These are phyloP conservation scores for Fraxinus baroniana DNA, from an alignment of 305 asterid species.

Conservation along the genomic window DNA sequence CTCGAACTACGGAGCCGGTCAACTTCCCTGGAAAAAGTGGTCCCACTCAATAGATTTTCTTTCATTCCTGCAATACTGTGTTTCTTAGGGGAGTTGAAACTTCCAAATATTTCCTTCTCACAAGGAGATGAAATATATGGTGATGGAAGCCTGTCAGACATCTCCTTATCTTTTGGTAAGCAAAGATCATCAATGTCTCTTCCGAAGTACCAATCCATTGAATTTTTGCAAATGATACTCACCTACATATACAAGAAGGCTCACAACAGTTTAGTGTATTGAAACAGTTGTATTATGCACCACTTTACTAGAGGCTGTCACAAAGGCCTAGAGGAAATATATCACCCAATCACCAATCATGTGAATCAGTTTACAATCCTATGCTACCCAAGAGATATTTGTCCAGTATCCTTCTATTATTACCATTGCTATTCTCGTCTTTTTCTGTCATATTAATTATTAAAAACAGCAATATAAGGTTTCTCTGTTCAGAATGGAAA, in stretches of 20 bases:
- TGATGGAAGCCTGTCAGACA: slow-evolving; percentile 30
- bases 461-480: background rate
- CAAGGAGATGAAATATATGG: slow-evolving; percentile 34
- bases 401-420: background rate
- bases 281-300: background rate
- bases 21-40: slow-evolving; percentile 16
- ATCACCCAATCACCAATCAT: background rate
- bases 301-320: background rate
- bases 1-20: slow-evolving; percentile 20
- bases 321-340: background rate
- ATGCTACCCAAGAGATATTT: background rate
- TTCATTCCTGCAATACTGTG: slow-evolving; percentile 23
- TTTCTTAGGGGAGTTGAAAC: slow-evolving; percentile 25
- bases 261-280: background rate
- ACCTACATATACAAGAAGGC: background rate
- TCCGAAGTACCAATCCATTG: slow-evolving; percentile 41
- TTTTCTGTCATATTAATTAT: background rate
- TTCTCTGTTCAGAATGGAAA: background rate
- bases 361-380: background rate
- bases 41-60: slow-evolving; percentile 22
- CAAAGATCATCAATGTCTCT: slow-evolving; percentile 21
- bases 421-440: background rate
- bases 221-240: background rate
- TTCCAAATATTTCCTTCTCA: slow-evolving; percentile 24
- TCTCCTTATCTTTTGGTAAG: slow-evolving; percentile 31